A percentile compares a stretch with the other conserved stretches of the same genome.
These are phyloP conservation scores for Rhodotorula glutinis DNA, from an alignment of 1,284 basidiomycete genomes.

Conservation along the genomic window DNA sequence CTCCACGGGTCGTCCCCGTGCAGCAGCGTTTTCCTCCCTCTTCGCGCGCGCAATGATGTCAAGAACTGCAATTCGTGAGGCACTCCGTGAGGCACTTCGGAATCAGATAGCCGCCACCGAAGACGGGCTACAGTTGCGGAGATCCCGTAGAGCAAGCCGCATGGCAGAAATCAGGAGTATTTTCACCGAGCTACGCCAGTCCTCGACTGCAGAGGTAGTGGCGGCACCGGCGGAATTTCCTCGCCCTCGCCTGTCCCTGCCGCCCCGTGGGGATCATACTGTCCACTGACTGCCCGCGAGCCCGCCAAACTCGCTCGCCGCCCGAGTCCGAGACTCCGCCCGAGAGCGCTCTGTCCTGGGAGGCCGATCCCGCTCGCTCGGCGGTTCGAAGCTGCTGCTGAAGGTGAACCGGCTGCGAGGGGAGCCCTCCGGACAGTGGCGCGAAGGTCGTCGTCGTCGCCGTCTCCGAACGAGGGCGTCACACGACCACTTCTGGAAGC, in stretches of 20 bases:
- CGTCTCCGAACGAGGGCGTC: not conserved
- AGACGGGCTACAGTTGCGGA: too few relatives aligned
- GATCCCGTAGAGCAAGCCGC: too few relatives aligned
- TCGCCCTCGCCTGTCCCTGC: not conserved
- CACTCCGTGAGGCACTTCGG: too few relatives aligned
- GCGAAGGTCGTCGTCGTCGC: not conserved
- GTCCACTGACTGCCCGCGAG: too few relatives aligned
- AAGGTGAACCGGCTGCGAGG: not conserved
- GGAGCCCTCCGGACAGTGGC: not conserved
- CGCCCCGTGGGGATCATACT: not conserved
- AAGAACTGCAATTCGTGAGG: too few relatives aligned
- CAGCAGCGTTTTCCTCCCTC: too few relatives aligned
- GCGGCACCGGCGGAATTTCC: constrained; percentile 1
- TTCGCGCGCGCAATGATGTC: too few relatives aligned
- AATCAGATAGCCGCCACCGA: too few relatives aligned
- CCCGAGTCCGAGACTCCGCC: not conserved
- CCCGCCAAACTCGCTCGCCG: not conserved
- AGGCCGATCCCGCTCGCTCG: not conserved
- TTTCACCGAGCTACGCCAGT: too few relatives aligned
- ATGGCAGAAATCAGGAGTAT: too few relatives aligned
- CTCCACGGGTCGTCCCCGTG: too few relatives aligned
- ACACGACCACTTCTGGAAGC: not conserved
- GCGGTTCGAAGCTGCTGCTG: not conserved
- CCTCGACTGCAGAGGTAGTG: not conserved
- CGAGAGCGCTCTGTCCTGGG: not conserved